phyloP scores from a whole-genome alignment of 768 basidiomycete species.

The Termitomyces sp. region DNA sequence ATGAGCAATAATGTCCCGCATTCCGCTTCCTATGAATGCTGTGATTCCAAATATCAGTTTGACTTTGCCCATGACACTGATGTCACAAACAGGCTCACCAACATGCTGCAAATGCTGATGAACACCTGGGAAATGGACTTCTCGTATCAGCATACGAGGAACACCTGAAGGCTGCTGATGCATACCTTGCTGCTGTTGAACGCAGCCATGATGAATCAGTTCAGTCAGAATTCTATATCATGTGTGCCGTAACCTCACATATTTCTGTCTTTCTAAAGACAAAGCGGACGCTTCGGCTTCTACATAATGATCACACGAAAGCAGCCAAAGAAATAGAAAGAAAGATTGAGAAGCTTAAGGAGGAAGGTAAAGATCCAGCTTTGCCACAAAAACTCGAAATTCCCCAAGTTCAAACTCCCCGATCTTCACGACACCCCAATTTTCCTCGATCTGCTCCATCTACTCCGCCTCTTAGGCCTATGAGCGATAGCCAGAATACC shows the following conservation, averaged over 20 bases:
- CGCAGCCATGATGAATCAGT: constrained; percentile 72
- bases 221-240: constrained; percentile 17
- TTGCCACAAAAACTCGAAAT: constrained; percentile 56
- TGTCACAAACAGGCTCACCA: constrained; percentile 59
- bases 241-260: background rate
- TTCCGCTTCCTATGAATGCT: constrained; percentile 46
- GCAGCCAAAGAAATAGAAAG: constrained; percentile 67
- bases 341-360: constrained; percentile 62
- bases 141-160: constrained; percentile 70
- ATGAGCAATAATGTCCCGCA: constrained; percentile 15
- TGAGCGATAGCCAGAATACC: constrained; percentile 53
- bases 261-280: constrained; percentile 39
- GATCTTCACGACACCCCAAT: constrained; percentile 24
- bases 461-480: constrained; percentile 37
- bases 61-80: background rate
- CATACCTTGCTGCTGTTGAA: constrained; percentile 68
- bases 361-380: constrained; percentile 73
- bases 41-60: constrained; percentile 25
- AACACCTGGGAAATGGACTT: constrained; percentile 58
- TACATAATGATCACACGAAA: constrained; percentile 70
- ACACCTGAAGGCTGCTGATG: constrained; percentile 70
- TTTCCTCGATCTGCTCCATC: constrained; percentile 38
- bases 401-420: constrained; percentile 18
- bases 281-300: constrained; percentile 69
- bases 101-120: constrained; percentile 78